Evolutionary conservation across 192 early-diverging fungal species (phyloP).

Genomic region (Thoreauomyces humboldtii): DNA sequence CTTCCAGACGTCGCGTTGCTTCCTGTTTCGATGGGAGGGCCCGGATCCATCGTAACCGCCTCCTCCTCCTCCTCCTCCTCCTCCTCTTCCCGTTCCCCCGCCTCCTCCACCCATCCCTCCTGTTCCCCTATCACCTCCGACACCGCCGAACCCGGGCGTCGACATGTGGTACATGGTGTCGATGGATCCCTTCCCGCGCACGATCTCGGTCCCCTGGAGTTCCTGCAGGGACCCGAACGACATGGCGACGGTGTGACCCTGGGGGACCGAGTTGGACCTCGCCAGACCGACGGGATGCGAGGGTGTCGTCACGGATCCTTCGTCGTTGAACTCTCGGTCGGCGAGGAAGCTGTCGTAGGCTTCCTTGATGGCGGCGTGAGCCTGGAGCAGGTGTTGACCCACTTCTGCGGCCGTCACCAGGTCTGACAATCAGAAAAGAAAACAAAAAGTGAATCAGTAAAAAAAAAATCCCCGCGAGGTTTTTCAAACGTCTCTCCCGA

Average conservation of each 20-base stretch:
- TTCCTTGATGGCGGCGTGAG: constrained; percentile 15
- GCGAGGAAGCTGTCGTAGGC: constrained; percentile 22
- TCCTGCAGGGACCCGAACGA: not conserved
- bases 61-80: too few relatives aligned
- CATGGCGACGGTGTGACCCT: not conserved
- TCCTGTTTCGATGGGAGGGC: not conserved
- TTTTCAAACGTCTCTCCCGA: not conserved
- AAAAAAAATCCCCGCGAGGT: not conserved
- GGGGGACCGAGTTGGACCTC: constrained; percentile 6
- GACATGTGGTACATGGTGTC: not conserved
- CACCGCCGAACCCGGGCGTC: not conserved
- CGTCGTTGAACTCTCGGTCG: too few relatives aligned
- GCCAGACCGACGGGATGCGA: not conserved
- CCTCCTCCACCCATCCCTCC: not conserved
- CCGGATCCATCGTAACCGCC: too few relatives aligned
- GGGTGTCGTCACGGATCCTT: too few relatives aligned
- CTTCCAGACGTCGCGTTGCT: constrained; percentile 6
- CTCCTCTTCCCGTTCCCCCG: too few relatives aligned
- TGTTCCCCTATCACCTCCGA: not conserved
- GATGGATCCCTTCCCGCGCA: too few relatives aligned
- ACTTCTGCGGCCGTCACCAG: constrained; percentile 25
- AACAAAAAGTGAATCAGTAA: not conserved
- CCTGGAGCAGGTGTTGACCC: constrained; percentile 26
- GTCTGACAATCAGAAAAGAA: too few relatives aligned
- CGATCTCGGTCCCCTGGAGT: too few relatives aligned